Evolutionary conservation across 148 eudicot genomes (phyloP).

Genomic region (Heliosperma pusillum): DNA sequence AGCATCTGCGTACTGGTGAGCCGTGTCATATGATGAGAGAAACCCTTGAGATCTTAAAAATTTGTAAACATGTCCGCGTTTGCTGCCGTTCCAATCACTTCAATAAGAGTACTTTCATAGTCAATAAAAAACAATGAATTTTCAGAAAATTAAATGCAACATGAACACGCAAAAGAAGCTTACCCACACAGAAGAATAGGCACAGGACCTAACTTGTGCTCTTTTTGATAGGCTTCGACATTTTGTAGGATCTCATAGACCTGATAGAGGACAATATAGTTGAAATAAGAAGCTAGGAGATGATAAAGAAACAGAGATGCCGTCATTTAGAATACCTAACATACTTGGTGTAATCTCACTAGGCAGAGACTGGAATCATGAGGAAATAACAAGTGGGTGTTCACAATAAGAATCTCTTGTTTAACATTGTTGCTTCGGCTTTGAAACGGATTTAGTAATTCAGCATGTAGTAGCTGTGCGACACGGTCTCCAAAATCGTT

Average conservation of each 20-base stretch:
- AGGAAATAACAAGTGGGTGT: constrained; percentile 93
- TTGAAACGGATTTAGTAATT: constrained; percentile 62
- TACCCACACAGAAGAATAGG: constrained; percentile 96
- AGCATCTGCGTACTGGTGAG: constrained; percentile 89
- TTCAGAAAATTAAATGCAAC: not conserved
- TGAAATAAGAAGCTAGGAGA: not conserved
- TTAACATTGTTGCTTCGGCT: constrained; percentile 50
- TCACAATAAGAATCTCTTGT: constrained; percentile 82
- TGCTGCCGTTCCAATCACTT: constrained; percentile 99
- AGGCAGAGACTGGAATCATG: constrained; percentile 92
- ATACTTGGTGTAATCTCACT: constrained; percentile 88
- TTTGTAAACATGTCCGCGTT: constrained; percentile 93
- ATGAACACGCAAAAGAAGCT: constrained; percentile 11
- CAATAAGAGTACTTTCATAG: constrained; percentile 10
- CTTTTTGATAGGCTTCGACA: constrained; percentile 89
- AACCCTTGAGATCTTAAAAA: constrained; percentile 94
- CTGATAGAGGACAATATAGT: constrained; percentile 32
- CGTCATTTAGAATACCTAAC: constrained; percentile 11
- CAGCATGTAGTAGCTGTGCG: constrained; percentile 92
- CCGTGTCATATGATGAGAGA: constrained; percentile 97
- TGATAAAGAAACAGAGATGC: not conserved
- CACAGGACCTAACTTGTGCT: constrained; percentile 66
- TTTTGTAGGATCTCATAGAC: constrained; percentile 90
- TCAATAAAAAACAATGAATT: constrained; percentile 10
- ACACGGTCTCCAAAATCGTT: constrained; percentile 95